Conservation (phyloP, 2,329 filamentous ascomycete genomes). For the Neofusicoccum laricinum region DNA sequence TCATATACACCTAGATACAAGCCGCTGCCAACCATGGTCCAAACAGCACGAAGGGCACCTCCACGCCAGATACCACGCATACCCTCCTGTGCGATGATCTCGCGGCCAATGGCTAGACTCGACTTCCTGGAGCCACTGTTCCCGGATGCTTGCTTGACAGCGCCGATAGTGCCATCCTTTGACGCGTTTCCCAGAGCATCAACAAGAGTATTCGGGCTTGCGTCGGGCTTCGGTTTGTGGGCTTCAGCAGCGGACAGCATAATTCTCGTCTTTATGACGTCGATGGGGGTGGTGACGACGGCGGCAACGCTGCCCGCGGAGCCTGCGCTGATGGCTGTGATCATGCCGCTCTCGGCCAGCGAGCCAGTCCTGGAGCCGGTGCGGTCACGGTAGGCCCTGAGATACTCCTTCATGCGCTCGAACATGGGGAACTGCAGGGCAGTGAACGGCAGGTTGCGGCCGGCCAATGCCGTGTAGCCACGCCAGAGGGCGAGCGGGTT, state of each 20-base stretch:
- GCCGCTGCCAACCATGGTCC: conserved; percentile 80
- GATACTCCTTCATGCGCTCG: conserved; percentile 61
- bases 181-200: conserved; percentile 12
- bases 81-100: conserved; percentile 66
- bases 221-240: conserved; percentile 20
- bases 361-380: conserved; percentile 36
- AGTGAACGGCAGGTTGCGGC: conserved; percentile 82
- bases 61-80: conserved; percentile 74
- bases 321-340: conserved; percentile 73
- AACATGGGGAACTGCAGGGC: conserved; percentile 87
- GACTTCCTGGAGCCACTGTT: background rate
- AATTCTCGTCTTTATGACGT: conserved; percentile 85
- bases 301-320: conserved; percentile 72
- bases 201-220: background rate
- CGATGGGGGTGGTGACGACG: conserved; percentile 80
- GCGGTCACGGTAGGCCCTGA: conserved; percentile 47
- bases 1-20: conserved; percentile 87
- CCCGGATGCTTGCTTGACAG: background rate
- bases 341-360: conserved; percentile 63
- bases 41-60: conserved; percentile 67
- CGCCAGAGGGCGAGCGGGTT: conserved; percentile 56
- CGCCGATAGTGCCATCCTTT: background rate
- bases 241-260: conserved; percentile 61
- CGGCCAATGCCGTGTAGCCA: conserved; percentile 78
- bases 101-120: conserved; percentile 58